Evolutionary conservation across 129 eudicot genomes (phyloP).

Genomic region (Helianthus tuberosus): DNA sequence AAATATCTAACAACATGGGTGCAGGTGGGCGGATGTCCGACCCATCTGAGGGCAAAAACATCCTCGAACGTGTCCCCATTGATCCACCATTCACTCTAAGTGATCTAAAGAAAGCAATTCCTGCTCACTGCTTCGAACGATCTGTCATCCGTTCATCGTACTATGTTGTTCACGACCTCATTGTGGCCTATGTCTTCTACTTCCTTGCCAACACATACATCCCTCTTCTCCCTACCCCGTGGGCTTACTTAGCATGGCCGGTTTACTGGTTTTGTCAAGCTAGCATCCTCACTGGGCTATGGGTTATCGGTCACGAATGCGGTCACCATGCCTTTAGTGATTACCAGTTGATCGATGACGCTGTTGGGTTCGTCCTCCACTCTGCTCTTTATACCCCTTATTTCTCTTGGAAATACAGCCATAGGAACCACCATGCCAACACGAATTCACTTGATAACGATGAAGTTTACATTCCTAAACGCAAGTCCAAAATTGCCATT

Average conservation of each 20-base stretch:
- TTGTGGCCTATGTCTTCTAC: neutral
- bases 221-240: neutral
- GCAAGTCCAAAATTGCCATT: too few relatives aligned
- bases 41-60: neutral
- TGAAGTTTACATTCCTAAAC: too few relatives aligned
- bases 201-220: neutral
- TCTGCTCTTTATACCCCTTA: too few relatives aligned
- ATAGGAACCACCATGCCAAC: too few relatives aligned
- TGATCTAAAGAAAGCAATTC: neutral
- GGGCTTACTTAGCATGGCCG: neutral
- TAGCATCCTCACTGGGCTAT: neutral
- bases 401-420: too few relatives aligned
- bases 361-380: too few relatives aligned
- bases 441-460: too few relatives aligned
- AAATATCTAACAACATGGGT: too few relatives aligned
- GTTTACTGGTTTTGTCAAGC: slow-evolving; percentile 2
- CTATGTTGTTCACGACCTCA: neutral
- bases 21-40: neutral
- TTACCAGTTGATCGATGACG: neutral
- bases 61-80: neutral
- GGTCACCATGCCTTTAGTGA: slow-evolving; percentile 3
- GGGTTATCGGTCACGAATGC: neutral
- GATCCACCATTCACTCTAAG: neutral
- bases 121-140: neutral
- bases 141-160: neutral